These are phyloP conservation scores for Pythium chondricola DNA, from an alignment of 352 stramenopile species.

Conservation along the genomic window DNA sequence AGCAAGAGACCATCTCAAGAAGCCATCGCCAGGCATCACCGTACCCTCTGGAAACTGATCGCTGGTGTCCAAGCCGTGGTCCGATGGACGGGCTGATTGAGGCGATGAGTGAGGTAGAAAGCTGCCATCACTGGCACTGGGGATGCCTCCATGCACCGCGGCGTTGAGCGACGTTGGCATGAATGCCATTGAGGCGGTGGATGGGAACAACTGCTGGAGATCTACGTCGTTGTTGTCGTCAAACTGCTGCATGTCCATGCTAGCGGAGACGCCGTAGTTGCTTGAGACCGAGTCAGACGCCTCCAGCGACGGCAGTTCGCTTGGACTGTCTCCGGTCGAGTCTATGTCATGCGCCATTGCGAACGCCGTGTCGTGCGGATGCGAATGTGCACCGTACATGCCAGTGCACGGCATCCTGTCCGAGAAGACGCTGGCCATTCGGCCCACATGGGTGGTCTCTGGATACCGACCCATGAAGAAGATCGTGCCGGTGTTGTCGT, in stretches of 20 bases:
- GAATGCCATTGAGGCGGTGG: neutral
- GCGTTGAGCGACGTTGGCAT: neutral
- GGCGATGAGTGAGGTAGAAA: neutral
- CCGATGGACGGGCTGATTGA: neutral
- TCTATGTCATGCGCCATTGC: constrained; percentile 8
- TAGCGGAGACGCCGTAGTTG: constrained; percentile 5
- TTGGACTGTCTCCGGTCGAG: neutral
- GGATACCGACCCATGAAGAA: neutral
- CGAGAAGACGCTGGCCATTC: constrained; percentile 16
- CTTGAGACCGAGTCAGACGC: neutral
- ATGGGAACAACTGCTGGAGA: constrained; percentile 23
- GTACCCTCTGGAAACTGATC: constrained; percentile 18
- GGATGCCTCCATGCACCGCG: neutral
- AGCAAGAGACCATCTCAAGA: neutral
- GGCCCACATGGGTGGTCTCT: constrained; percentile 16
- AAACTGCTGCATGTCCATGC: constrained; percentile 17
- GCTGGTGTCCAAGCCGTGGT: constrained; percentile 4
- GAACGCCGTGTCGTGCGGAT: constrained; percentile 3
- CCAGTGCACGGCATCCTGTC: constrained; percentile 21
- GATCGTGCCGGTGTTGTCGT: neutral
- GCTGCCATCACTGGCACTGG: neutral
- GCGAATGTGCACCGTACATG: constrained; percentile 7
- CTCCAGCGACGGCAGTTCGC: constrained; percentile 5
- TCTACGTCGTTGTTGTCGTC: constrained; percentile 17
- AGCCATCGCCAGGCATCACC: too few relatives aligned